A percentile compares a stretch with the other conserved stretches of the same genome.
Evolutionary conservation across 345 rosid genomes (phyloP).

Genomic region (Salix suchowensis): DNA sequence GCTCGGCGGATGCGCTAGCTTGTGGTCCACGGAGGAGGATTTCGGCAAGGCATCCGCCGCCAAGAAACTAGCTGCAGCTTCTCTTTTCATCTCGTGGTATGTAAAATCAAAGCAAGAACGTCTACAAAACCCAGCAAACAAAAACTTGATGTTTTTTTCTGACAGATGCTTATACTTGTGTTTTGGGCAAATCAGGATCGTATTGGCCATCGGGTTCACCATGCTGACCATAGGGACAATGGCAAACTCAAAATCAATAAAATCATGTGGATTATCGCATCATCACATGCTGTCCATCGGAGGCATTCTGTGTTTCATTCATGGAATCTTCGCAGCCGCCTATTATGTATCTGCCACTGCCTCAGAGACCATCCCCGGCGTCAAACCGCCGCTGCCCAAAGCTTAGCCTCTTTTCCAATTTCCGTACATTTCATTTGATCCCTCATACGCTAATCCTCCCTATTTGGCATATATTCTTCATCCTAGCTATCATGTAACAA

Average conservation of each 20-base stretch:
- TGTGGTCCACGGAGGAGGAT: conserved; percentile 52
- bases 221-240: conserved; percentile 65
- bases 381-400: not conserved
- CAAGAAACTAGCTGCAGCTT: conserved; percentile 68
- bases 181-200: conserved; percentile 45
- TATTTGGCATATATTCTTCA: not conserved
- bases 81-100: conserved; percentile 82
- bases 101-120: not conserved
- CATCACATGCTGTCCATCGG: conserved; percentile 62
- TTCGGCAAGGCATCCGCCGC: conserved; percentile 48
- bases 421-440: not conserved
- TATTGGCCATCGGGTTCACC: conserved; percentile 60
- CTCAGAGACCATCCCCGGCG: conserved; percentile 22
- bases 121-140: not conserved
- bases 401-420: not conserved
- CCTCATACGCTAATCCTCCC: not conserved
- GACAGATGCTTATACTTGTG: not conserved
- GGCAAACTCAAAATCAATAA: conserved; percentile 64
- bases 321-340: conserved; percentile 59
- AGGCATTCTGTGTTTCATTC: conserved; percentile 79
- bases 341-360: conserved; percentile 79
- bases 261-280: conserved; percentile 54
- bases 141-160: not conserved
- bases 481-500: not conserved
- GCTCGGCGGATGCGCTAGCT: conserved; percentile 69